A percentile compares a stretch with the other conserved stretches of the same genome.
Evolutionary conservation across 768 basidiomycete genomes (phyloP).

Genomic region (Lanmaoa pseudosensibilis): DNA sequence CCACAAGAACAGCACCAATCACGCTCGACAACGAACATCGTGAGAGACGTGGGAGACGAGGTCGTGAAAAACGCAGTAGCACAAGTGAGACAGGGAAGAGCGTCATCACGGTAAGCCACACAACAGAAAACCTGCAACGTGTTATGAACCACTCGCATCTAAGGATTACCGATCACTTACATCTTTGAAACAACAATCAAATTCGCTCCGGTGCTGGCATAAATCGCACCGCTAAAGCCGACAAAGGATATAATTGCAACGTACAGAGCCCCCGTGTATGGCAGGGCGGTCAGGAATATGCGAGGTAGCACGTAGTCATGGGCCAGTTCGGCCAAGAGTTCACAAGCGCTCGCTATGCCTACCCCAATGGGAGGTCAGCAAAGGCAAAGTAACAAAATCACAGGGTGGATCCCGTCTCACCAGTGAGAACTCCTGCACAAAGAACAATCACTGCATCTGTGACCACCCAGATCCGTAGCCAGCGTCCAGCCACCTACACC

Average conservation of each 20-base stretch:
- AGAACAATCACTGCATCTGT: slow-evolving; percentile 71
- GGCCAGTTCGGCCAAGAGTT: slow-evolving; percentile 57
- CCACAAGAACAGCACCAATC: slow-evolving; percentile 43
- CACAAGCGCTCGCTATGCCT: slow-evolving; percentile 61
- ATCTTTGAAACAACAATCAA: slow-evolving; percentile 58
- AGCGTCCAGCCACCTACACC: slow-evolving; percentile 53
- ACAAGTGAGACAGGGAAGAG: slow-evolving; percentile 63
- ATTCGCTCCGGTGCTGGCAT: slow-evolving; percentile 55
- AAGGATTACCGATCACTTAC: slow-evolving; percentile 30
- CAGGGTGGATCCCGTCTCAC: slow-evolving; percentile 31
- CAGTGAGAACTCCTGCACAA: slow-evolving; percentile 70
- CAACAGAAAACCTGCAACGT: slow-evolving; percentile 55
- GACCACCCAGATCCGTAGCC: slow-evolving; percentile 63
- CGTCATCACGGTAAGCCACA: slow-evolving; percentile 65
- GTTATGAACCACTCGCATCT: slow-evolving; percentile 1
- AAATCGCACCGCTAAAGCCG: slow-evolving; percentile 50
- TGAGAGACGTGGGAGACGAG: slow-evolving; percentile 48
- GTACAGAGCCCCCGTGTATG: slow-evolving; percentile 51
- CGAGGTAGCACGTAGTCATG: slow-evolving; percentile 61
- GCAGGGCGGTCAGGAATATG: slow-evolving; percentile 48
- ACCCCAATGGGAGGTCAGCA: not conserved
- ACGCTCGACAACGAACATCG: slow-evolving; percentile 44
- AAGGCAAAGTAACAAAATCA: not conserved
- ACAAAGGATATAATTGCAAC: slow-evolving; percentile 52
- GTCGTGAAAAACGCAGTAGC: slow-evolving; percentile 64